Percentiles rank a stretch among this genome's conserved stretches.
phyloP scores from a whole-genome alignment of 768 basidiomycete genomes.

The Lactarius vividus region DNA sequence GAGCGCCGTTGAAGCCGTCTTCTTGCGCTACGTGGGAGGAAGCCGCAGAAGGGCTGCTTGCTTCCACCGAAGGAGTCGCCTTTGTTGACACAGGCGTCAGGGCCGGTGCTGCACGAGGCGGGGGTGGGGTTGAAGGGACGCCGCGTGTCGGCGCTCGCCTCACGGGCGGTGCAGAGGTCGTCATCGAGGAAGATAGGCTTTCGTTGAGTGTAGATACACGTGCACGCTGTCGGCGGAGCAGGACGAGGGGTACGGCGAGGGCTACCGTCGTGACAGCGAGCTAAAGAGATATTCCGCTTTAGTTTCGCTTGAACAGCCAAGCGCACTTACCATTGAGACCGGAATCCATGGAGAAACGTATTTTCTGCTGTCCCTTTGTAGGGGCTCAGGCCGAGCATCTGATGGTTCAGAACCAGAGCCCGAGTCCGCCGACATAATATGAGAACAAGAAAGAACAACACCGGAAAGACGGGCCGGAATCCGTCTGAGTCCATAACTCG shows the following conservation, averaged over 20 bases:
- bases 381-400: not conserved
- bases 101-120: not conserved
- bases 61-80: not conserved
- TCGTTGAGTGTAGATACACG: not conserved
- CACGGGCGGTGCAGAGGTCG: constrained; percentile 27
- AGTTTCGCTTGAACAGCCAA: not conserved
- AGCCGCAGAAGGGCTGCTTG: not conserved
- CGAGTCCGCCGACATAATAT: not conserved
- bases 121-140: not conserved
- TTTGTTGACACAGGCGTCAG: not conserved
- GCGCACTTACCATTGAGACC: constrained; percentile 22
- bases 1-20: constrained; percentile 47
- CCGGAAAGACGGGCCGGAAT: not conserved
- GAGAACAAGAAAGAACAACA: not conserved
- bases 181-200: constrained; percentile 25
- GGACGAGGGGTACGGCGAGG: constrained; percentile 33
- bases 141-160: constrained; percentile 7
- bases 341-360: constrained; percentile 20
- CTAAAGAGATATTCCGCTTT: constrained; percentile 22
- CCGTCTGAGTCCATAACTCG: too few relatives aligned
- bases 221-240: constrained; percentile 33
- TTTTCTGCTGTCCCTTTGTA: not conserved
- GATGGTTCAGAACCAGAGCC: not conserved
- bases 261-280: constrained; percentile 36
- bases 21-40: constrained; percentile 6